Evolutionary conservation across 257 asterid genomes (phyloP), one percentile per base, ranked within the genome.

Genomic region (Nemophila menziesii): DNA sequence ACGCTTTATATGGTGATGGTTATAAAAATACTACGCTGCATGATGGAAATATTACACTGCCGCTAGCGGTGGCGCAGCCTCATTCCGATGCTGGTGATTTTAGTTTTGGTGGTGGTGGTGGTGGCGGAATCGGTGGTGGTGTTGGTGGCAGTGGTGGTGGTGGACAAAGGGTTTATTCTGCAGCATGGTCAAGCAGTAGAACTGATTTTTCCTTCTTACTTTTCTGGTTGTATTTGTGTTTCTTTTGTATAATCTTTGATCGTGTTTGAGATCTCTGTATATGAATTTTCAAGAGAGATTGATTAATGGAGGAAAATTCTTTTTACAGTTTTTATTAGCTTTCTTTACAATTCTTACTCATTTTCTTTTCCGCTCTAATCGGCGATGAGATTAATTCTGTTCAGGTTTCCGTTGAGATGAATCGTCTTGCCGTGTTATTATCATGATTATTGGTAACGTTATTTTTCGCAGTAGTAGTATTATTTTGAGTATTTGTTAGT

Each of bases 1-100:
- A 80, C 62, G 41, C 67, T 1, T 51, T 52, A 16, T 60, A 44
- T 16, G 75, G 74, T 26, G 58, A 16, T 16, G 21, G 8, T 8
- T n/a, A 17, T 8, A 19, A 3, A 7, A 4, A 24, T 24, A 24
- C n/a, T n/a, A n/a, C n/a, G n/a, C n/a, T n/a, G n/a, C n/a, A 24
- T 24, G 33, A 24, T 24, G 33, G 9, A 4, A 4, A 24, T 24
- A 24, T 24, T 3, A 7, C 36, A 13, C 3, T 5, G 36, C 36
- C 36, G 7, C 4, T 7, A 2, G 36, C 36, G 7, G 36, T 29
- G 36, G 36, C 36, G 36, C 36, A 10, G 36, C 36, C 36, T 29
- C 36, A 5, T 29, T 29, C 36, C 2, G 1, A 2, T 5, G 7
- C 36, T n/a, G n/a, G n/a, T n/a, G n/a, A n/a, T n/a, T n/a, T n/a